Percentiles rank a stretch among this genome's conserved stretches.
phyloP scores from a whole-genome alignment of 108 stramenopile genomes.

The Parietichytrium sp. region DNA sequence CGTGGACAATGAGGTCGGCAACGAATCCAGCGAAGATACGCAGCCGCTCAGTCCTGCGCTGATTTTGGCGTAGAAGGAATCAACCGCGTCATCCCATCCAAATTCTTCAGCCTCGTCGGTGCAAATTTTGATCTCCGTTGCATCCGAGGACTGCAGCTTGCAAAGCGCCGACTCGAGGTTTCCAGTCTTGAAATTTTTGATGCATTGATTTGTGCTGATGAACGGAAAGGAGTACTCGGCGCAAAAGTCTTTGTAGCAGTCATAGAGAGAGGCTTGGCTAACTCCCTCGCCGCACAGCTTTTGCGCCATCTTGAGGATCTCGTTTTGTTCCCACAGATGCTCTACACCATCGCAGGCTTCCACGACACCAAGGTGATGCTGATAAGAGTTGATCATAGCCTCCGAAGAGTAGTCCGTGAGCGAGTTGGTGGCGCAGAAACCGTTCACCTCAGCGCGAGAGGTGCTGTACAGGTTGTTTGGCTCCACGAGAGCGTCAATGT shows the following conservation, averaged over 20 bases:
- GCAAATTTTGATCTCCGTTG: background rate
- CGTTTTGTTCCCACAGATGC: too few species aligned
- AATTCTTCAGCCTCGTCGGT: conserved; percentile 9
- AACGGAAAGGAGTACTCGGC: too few species aligned
- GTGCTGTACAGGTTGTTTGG: background rate
- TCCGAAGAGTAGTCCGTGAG: background rate
- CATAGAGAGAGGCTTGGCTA: too few species aligned
- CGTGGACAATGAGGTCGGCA: background rate
- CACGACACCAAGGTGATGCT: too few species aligned
- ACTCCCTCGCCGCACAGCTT: too few species aligned
- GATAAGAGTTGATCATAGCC: too few species aligned
- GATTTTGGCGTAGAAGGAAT: background rate
- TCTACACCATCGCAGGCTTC: too few species aligned
- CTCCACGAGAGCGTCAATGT: background rate
- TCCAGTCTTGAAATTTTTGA: too few species aligned
- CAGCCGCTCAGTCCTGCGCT: background rate
- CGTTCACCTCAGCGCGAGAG: background rate
- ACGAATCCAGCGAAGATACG: background rate
- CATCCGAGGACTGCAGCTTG: background rate
- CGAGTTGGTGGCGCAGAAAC: background rate
- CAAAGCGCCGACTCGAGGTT: too few species aligned
- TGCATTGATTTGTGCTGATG: too few species aligned
- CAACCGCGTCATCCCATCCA: background rate
- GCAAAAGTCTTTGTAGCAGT: too few species aligned
- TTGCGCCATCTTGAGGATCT: too few species aligned